Evolutionary conservation across 2,329 filamentous ascomycete species (phyloP), one percentile per base, ranked within the genome.

Genomic region (Xylaria sp.): DNA sequence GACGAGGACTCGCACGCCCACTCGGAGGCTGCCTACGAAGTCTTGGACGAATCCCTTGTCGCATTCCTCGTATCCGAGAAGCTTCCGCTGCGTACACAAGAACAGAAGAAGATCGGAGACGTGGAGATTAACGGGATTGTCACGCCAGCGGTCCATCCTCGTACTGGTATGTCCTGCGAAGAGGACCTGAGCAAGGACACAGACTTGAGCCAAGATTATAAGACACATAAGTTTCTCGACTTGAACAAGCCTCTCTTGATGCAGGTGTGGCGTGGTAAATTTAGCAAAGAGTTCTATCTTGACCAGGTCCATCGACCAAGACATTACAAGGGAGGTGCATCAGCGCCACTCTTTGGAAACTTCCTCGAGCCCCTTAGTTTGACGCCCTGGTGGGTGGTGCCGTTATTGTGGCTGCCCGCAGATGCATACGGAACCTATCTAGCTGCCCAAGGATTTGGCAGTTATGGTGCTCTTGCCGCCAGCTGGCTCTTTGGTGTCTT

Each of bases 301-400:
- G 91, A 97, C 74, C 96, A 99, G 80, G 93, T 99, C 61, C 96
- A 99, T 79, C 91, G 96, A 53, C 96, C 96, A 20, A 90, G 96
- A 67, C 95, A 99, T 80, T 99, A 98, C 86, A 97, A 90, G 79
- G 95, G 95, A 72, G 96, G 96, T 67, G 89, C 90, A 70, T 97
- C 94, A 6, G 96, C 96, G 44, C 96, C 96, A 23, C 83, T 99
- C 28, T 99, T 99, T 81, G 96, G 96, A 68, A 98, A 99, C 82
- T 97, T 99, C 80, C 85, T 99, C n/a, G 96, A 99, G 82, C 96
- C 96, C n/a, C 83, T 99, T 67, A 94, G 91, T 80, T 92, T 94
- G 85, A 99, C 96, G 2, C 89, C 96, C 1, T 99, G 96, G 96
- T 99, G 91, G 89, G 80, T 97, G 53, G 86, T 99, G 11, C 96